Conservation (phyloP, 495 filamentous ascomycete species). For the Penicillium soppii region DNA sequence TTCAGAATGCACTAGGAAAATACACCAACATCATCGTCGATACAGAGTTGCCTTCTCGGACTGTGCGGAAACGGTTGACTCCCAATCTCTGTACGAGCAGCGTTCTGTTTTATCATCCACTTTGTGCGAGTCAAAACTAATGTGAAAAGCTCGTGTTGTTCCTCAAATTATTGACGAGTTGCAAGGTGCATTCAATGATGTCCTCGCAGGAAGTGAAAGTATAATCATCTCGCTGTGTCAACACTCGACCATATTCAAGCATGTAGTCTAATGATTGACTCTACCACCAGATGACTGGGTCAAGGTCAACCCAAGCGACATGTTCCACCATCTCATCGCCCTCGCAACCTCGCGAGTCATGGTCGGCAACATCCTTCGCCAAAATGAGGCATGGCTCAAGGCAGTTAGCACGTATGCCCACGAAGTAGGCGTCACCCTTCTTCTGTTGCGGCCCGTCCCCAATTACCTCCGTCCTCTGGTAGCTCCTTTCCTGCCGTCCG, state of each 20-base stretch:
- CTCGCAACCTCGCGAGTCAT: conserved; percentile 57
- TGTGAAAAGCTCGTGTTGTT: conserved; percentile 21
- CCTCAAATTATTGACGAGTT: conserved; percentile 32
- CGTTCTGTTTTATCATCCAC: background rate
- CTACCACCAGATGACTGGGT: conserved; percentile 28
- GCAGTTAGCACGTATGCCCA: conserved; percentile 54
- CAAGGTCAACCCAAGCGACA: conserved; percentile 21
- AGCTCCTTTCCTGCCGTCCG: conserved; percentile 29
- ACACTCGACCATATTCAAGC: too few species aligned
- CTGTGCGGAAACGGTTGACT: conserved; percentile 27
- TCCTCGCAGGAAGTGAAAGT: conserved; percentile 29
- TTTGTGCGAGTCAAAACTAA: background rate
- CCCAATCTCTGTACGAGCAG: conserved; percentile 21
- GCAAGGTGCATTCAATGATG: conserved; percentile 19
- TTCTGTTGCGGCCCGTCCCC: conserved; percentile 34
- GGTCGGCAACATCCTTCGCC: conserved; percentile 51
- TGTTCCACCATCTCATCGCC: conserved; percentile 47
- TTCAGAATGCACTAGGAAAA: conserved; percentile 30
- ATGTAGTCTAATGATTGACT: too few species aligned
- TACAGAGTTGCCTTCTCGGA: conserved; percentile 23
- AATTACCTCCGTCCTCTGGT: conserved; percentile 33
- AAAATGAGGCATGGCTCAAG: conserved; percentile 55
- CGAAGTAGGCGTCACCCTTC: conserved; percentile 38
- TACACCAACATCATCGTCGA: conserved; percentile 30
- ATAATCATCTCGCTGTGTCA: background rate